Base-by-base conservation (phyloP, 495 filamentous ascomycete species). In the Hypoxylon trugodes region DNA sequence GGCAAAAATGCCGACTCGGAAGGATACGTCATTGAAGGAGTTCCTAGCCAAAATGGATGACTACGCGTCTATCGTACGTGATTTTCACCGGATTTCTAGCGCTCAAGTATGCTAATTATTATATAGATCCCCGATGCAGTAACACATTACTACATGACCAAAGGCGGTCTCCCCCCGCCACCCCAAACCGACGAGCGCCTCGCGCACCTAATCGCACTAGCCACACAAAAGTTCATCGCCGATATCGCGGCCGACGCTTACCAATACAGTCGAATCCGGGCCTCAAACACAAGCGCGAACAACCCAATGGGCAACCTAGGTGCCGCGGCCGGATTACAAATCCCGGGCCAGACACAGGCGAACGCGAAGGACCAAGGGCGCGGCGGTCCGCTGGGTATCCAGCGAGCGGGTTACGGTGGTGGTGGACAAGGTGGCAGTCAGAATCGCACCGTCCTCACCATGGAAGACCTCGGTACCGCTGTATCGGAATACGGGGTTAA, bases 401-500 rank as follows among this genome's bases (percentile, higher is more conserved):
- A 95, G 79, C 77, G 95, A 46, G 87, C 96, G 18, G 96, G 95
- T 4, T 98, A 90, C 76, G 95, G 93, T 8, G 94, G 93, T 66
- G 95, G 94, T 61, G 95, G 94, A 0, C 90, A 90, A 47, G 96
- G 93, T 19, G 92, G 93, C 0, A 90, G 89, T 36, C 91, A 95
- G 76, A 95, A 94, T 35, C 84, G 94, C 47, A 97, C 95, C 30
- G 95, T 98, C 62, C 77, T 98, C 56, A 98, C 96, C 4, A 98
- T 98, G 95, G 95, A 98, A 78, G 95, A 98, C 82, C 73, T 98
- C 69, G 95, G 95, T 2, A 97, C 96, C 90, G 95, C 95, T 4
- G 95, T 97, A 15, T 89, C 90, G 0, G 95, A 98, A 78, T 98
- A 97, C 78, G 95, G 96, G 0, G 93, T 98, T 46, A 98, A 96